phyloP scores from a whole-genome alignment of 495 filamentous ascomycete genomes.

The Astrothelium subdiscretum region DNA sequence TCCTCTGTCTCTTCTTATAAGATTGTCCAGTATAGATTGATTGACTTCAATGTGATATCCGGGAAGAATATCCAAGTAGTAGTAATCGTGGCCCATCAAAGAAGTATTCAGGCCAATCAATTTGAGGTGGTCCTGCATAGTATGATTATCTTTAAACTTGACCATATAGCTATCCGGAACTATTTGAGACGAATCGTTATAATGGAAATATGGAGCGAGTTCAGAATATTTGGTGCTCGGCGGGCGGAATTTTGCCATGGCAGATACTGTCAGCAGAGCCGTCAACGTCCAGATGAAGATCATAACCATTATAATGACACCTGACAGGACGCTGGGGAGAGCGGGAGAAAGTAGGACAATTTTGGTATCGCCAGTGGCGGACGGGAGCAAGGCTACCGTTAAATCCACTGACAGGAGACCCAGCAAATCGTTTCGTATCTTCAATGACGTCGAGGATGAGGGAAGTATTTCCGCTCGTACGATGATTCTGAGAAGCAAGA shows the following conservation, averaged over 20 bases:
- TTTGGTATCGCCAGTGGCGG: background rate
- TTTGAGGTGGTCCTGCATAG: background rate
- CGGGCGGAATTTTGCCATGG: background rate
- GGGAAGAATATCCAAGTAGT: background rate
- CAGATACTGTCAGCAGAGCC: background rate
- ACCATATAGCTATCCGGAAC: background rate
- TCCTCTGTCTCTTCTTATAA: background rate
- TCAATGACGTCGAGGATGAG: background rate
- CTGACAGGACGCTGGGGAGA: background rate
- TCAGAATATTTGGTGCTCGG: background rate
- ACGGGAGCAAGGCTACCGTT: background rate
- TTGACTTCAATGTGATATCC: background rate
- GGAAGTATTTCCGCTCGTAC: background rate
- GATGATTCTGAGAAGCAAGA: background rate
- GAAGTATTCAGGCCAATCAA: background rate
- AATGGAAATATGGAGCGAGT: background rate
- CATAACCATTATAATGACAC: background rate
- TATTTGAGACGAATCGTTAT: background rate
- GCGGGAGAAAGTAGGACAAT: background rate
- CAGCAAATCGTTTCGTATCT: background rate
- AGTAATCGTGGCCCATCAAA: background rate
- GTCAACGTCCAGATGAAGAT: background rate
- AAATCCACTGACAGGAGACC: too few species aligned
- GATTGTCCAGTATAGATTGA: background rate
- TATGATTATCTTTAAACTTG: background rate